Evolutionary conservation across 2,329 filamentous ascomycete genomes (phyloP), one percentile per base, ranked within the genome.

Genomic region (Aspergillus pseudotamarii): DNA sequence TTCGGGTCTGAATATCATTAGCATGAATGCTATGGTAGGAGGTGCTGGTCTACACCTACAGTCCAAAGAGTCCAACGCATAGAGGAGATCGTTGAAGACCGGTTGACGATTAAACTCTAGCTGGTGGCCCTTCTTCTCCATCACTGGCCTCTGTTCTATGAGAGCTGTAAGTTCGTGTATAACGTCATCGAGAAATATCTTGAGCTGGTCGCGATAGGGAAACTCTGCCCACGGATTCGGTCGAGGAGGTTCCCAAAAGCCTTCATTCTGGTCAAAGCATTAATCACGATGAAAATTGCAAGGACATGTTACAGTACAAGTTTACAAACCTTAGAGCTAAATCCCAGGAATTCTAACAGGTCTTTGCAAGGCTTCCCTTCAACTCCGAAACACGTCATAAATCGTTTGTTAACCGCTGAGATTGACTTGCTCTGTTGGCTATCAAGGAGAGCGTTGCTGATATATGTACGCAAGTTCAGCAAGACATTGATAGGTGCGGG

Each of bases 391-490:
- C 84, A 84, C 64, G 86, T 81, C 69, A 86, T 80, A 67, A 90
- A 91, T 61, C 85, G 85, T 72, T 89, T 88, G 71, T 91, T 91
- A 19, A 83, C 75, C 9, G 83, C 78, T 6, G 84, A 84, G 68
- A 91, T 88, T 51, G 80, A 75, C 66, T 83, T 83, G 68, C 82
- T 84, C 38, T 81, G 81, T 54, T 83, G 80, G 8, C 76, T 74
- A 23, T 83, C 78, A 51, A 82, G 80, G 61, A 88, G 75, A 10
- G 86, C 81, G 75, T 91, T 89, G 11, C 72, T 79, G 58, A 91
- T 77, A 71, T 91, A 91, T 54, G 81, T 81, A 61, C 83, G 81
- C 46, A 91, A 78, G 64, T 85, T 86, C 51, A 81, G 78, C 53
- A 90, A 75, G 3, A 86, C 84, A 56, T 85, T 84, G 51, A 86